Base-by-base conservation (phyloP, 2,329 filamentous ascomycete genomes). In the Neodidymelliopsis sp. region DNA sequence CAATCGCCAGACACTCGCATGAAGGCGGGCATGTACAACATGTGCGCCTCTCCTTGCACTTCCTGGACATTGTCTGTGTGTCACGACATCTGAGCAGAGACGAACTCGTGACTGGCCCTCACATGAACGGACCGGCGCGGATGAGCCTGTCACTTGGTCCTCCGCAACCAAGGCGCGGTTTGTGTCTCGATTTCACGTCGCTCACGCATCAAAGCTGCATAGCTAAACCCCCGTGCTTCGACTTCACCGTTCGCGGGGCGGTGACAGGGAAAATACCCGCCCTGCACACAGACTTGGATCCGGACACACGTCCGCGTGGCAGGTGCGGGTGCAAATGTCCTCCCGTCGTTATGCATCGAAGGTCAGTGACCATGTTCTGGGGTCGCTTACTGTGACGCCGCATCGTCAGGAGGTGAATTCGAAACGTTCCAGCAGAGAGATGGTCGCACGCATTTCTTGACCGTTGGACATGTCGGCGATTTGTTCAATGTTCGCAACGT, bases 31-130 rank as follows among this genome's bases (percentile, higher is more conserved):
- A 11, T 12, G 42, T 31, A 34, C 49, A 46, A 57, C 53, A 43
- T 51, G 44, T 53, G 35, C 54, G 54, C 55, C 49, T 56, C 43
- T 54, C 47, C 36, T 49, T 52, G 56, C 59, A 44, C 29, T 29
- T 46, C 52, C 43, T 41, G 31, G 50, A 38, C 43, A 29, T 41
- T 42, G 18, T 36, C 31, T 37, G 29, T 48, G 56, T 54, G 45
- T 24, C 52, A 52, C 56, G 30, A 37, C 19, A 43, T 22, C 29
- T 31, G 28, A 41, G 39, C 35, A 34, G 36, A 19, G 39, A 41
- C 15, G 12, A 45, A 33, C 36, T 33, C 20, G 20, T 36, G 35
- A 50, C 28, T 25, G 11, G 2, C 36, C 30, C 23, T 45, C 25
- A 45, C 47, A 44, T 41, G 47, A 25, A 40, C 40, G 37, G 53